Conservation (phyloP, 73 alveolate genomes). For the Tetrahymena elliotti region DNA sequence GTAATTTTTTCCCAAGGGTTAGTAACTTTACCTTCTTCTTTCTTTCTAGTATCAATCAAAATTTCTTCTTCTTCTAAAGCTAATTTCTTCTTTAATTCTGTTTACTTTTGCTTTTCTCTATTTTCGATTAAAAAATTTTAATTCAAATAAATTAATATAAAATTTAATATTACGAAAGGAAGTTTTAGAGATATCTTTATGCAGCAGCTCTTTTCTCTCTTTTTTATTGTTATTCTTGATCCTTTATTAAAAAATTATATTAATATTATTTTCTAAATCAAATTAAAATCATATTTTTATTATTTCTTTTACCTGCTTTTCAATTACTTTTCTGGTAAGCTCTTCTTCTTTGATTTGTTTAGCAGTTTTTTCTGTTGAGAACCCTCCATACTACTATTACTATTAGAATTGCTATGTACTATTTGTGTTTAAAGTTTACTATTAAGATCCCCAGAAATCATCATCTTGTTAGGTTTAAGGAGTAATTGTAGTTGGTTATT, state of each 20-base stretch:
- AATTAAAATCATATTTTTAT: no score
- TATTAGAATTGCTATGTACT: neutral
- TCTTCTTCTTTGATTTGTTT: neutral
- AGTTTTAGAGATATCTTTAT: neutral
- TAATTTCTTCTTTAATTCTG: neutral
- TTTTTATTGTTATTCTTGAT: neutral
- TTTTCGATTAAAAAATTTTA: neutral
- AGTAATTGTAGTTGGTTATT: neutral
- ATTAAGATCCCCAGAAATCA: neutral
- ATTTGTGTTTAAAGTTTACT: neutral
- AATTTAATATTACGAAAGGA: neutral
- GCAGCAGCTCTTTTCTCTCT: neutral
- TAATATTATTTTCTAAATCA: neutral
- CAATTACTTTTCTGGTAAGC: neutral
- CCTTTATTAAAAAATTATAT: neutral
- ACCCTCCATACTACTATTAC: neutral
- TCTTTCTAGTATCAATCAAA: neutral
- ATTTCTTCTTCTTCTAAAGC: neutral
- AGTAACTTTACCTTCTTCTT: neutral
- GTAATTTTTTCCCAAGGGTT: slow-evolving; percentile 39
- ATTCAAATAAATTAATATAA: neutral
- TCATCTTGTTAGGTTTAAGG: neutral
- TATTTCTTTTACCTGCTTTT: neutral
- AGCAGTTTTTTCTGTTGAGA: neutral
- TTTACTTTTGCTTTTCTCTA: neutral